Evolutionary conservation across 371 early-diverging fungal species (phyloP).

Genomic region (Mortierella sp.): DNA sequence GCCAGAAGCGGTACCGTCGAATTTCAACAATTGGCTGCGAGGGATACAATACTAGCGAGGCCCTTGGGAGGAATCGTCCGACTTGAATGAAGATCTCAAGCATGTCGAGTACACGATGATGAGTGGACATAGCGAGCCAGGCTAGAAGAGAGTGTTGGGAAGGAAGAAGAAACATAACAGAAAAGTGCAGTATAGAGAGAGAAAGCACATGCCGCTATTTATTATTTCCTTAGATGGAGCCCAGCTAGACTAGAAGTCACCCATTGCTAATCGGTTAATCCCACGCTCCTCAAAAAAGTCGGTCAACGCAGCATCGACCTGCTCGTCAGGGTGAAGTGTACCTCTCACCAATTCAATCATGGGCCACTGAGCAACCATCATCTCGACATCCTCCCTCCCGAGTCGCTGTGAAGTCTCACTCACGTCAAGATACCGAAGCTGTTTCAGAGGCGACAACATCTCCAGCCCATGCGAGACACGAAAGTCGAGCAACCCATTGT

Average conservation of each 20-base stretch:
- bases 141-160: not conserved
- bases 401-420: not conserved
- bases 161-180: not conserved
- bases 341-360: not conserved
- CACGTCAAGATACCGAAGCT: not conserved
- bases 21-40: not conserved
- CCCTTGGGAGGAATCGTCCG: not conserved
- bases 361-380: not conserved
- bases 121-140: not conserved
- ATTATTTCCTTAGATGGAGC: not conserved
- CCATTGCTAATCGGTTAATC: not conserved
- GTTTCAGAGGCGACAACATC: not conserved
- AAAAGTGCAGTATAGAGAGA: too few species aligned
- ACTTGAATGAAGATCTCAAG: not conserved
- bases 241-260: not conserved
- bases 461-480: not conserved
- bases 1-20: not conserved
- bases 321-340: not conserved
- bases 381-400: not conserved
- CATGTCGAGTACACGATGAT: not conserved
- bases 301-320: not conserved
- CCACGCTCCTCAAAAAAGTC: not conserved
- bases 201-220: not conserved
- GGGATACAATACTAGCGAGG: not conserved
- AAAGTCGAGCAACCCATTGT: conserved; percentile 1